Evolutionary conservation across 2,329 filamentous ascomycete species (phyloP).

Genomic region (Colletotrichum theobromicola): DNA sequence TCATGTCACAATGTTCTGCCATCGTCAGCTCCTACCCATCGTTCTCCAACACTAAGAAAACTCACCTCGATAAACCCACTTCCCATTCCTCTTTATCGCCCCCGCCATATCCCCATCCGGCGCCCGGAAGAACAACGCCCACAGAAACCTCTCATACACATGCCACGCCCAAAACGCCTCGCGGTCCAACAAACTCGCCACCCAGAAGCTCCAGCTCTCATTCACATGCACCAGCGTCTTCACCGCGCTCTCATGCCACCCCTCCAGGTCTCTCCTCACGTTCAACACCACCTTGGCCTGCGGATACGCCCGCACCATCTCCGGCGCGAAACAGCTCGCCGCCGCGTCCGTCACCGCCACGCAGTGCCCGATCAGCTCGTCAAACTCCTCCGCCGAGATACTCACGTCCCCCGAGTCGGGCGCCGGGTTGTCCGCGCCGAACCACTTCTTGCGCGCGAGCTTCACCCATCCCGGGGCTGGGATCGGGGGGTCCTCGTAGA

Average conservation of each 20-base stretch:
- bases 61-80: constrained; percentile 28
- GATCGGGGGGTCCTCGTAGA: constrained; percentile 31
- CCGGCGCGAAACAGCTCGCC: constrained; percentile 42
- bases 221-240: constrained; percentile 28
- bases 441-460: constrained; percentile 31
- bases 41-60: neutral
- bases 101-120: constrained; percentile 30
- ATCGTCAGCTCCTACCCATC: neutral
- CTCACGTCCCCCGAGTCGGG: neutral
- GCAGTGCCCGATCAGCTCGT: constrained; percentile 30
- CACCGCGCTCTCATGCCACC: constrained; percentile 41
- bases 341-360: constrained; percentile 47
- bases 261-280: constrained; percentile 42
- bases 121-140: constrained; percentile 32
- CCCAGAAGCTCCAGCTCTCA: constrained; percentile 31
- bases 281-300: constrained; percentile 50
- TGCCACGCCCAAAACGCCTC: constrained; percentile 39
- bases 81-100: constrained; percentile 30
- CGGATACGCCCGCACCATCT: constrained; percentile 27
- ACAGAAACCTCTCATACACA: constrained; percentile 32
- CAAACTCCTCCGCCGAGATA: constrained; percentile 27
- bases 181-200: constrained; percentile 29
- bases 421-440: constrained; percentile 3
- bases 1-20: constrained; percentile 35
- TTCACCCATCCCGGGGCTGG: constrained; percentile 26